Evolutionary conservation across 129 eudicot genomes (phyloP).

Genomic region (Saposhnikovia divaricata): DNA sequence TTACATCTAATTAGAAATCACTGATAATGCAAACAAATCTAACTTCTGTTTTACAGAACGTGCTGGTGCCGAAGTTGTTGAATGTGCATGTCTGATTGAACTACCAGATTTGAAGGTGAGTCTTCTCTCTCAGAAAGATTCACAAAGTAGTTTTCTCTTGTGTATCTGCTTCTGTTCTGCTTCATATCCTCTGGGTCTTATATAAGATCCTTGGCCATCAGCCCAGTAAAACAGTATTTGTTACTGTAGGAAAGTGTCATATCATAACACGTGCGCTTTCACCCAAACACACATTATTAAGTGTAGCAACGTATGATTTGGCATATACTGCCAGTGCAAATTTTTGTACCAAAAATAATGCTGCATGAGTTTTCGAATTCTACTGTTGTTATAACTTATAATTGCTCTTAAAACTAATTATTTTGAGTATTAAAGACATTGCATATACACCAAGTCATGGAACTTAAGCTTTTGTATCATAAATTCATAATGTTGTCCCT

Average conservation of each 20-base stretch:
- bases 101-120: constrained; percentile 62
- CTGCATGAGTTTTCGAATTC: too few relatives aligned
- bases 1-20: background rate
- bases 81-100: constrained; percentile 60
- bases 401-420: too few relatives aligned
- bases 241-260: background rate
- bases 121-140: background rate
- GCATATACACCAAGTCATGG: background rate
- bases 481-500: background rate
- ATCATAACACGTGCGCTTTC: background rate
- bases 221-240: background rate
- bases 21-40: background rate
- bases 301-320: background rate
- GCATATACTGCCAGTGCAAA: too few relatives aligned
- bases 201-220: background rate
- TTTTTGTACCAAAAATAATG: too few relatives aligned
- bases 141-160: background rate
- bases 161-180: background rate
- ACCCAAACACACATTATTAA: background rate
- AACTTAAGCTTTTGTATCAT: background rate
- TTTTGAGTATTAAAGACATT: background rate
- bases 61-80: constrained; percentile 60
- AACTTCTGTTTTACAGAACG: constrained; percentile 27
- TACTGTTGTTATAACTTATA: too few relatives aligned
- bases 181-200: background rate